Percentiles rank a stretch among this genome's conserved stretches.
phyloP scores from a whole-genome alignment of 2,329 filamentous ascomycete species.

The Colletotrichum orchidophilum region DNA sequence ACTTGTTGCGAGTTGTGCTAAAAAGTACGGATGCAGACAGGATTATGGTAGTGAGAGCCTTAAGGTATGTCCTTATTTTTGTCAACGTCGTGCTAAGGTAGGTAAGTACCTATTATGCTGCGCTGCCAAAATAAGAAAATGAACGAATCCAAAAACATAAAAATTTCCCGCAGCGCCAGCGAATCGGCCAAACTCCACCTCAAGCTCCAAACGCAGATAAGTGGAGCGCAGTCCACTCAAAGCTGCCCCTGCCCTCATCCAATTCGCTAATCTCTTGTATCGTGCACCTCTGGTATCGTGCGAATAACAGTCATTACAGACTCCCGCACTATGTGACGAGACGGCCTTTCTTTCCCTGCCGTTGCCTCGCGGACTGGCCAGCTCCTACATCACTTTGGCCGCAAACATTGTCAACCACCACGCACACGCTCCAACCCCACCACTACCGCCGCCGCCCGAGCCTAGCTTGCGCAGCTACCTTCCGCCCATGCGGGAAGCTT shows the following conservation, averaged over 20 bases:
- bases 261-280: slow-evolving; percentile 1
- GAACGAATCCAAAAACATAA: background rate
- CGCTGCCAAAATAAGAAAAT: background rate
- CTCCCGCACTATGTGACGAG: slow-evolving; percentile 27
- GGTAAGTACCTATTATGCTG: too few relatives aligned
- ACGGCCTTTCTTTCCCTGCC: background rate
- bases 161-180: background rate
- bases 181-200: slow-evolving; percentile 7
- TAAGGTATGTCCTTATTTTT: too few relatives aligned
- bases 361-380: slow-evolving; percentile 6
- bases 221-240: background rate
- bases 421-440: background rate
- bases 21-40: too few relatives aligned
- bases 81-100: too few relatives aligned
- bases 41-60: too few relatives aligned
- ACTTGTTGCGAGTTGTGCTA: background rate
- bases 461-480: background rate
- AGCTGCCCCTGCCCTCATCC: background rate
- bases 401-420: slow-evolving; percentile 7
- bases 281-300: background rate
- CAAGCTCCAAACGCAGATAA: slow-evolving; percentile 8
- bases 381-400: background rate
- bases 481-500: background rate
- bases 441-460: background rate
- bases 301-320: accelerated